Evolutionary conservation across 768 basidiomycete species (phyloP).

Genomic region (Pisolithus tinctorius): DNA sequence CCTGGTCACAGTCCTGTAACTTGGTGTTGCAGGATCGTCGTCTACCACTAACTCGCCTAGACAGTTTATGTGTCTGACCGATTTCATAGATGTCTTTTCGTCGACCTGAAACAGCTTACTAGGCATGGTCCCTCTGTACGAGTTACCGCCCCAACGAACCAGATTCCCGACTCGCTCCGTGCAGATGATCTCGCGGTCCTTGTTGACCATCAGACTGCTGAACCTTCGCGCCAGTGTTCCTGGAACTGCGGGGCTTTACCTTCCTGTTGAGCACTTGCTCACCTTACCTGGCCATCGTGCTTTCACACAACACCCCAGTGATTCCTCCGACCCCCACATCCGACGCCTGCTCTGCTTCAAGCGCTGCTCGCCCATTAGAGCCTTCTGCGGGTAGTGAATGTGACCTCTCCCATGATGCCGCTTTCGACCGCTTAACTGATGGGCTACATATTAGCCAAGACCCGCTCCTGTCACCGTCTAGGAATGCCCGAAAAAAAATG

Average conservation of each 20-base stretch:
- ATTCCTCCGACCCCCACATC: too few relatives aligned
- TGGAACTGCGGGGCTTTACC: background rate
- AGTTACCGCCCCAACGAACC: too few relatives aligned
- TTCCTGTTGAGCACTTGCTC: background rate
- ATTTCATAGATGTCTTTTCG: too few relatives aligned
- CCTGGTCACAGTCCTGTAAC: too few relatives aligned
- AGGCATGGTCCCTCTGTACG: background rate
- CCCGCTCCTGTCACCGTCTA: too few relatives aligned
- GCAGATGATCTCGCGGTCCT: background rate
- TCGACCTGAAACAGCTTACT: too few relatives aligned
- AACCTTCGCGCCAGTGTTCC: background rate
- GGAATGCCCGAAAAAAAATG: too few relatives aligned
- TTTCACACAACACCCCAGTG: background rate
- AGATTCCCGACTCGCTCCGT: too few relatives aligned
- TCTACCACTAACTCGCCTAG: too few relatives aligned
- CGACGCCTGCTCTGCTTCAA: background rate
- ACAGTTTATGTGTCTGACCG: too few relatives aligned
- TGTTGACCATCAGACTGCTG: background rate
- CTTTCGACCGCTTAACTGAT: background rate
- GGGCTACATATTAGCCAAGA: too few relatives aligned
- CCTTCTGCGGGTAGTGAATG: background rate
- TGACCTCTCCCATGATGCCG: background rate
- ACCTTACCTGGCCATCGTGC: background rate
- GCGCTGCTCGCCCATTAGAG: background rate
- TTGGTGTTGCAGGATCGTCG: too few relatives aligned